phyloP scores from a whole-genome alignment of 2,329 filamentous ascomycete genomes.

The Penicillium sp. region DNA sequence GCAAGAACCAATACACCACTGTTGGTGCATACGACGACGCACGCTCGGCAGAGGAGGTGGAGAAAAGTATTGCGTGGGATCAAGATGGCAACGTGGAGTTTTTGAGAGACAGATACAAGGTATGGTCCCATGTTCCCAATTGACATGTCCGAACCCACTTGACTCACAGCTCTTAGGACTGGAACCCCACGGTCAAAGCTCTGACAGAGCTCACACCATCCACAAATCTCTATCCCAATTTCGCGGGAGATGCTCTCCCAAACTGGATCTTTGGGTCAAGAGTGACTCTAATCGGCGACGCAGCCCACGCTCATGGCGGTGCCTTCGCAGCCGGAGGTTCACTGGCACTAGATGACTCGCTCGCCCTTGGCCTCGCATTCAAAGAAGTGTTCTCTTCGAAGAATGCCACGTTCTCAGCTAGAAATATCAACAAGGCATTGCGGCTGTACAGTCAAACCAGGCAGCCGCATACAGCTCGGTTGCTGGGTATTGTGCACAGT shows the following conservation, averaged over 20 bases:
- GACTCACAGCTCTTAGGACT: slow-evolving; percentile 35
- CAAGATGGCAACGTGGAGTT: slow-evolving; percentile 38
- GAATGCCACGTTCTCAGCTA: not conserved
- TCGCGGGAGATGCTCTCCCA: slow-evolving; percentile 41
- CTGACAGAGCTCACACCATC: slow-evolving; percentile 46
- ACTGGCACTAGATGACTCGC: slow-evolving; percentile 36
- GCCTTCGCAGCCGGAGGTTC: slow-evolving; percentile 35
- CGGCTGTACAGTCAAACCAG: slow-evolving; percentile 46
- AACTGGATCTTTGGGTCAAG: slow-evolving; percentile 44
- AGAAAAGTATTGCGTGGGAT: slow-evolving; percentile 41
- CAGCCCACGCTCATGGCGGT: slow-evolving; percentile 34
- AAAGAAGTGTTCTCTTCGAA: slow-evolving; percentile 33
- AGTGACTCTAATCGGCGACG: slow-evolving; percentile 31
- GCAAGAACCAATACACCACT: slow-evolving; percentile 42
- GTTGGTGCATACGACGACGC: slow-evolving; percentile 46
- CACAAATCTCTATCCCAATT: slow-evolving; percentile 47
- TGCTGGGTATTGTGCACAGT: slow-evolving; percentile 38
- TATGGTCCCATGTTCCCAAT: not conserved
- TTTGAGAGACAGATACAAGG: slow-evolving; percentile 35
- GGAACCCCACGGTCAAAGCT: slow-evolving; percentile 45
- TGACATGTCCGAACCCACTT: not conserved
- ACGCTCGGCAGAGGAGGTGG: slow-evolving; percentile 34
- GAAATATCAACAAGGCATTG: slow-evolving; percentile 34
- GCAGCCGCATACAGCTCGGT: slow-evolving; percentile 43
- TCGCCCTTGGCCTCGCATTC: slow-evolving; percentile 45